Percentiles rank a stretch among this genome's conserved stretches.
Evolutionary conservation across 345 rosid genomes (phyloP).

Genomic region (Populus pruinosa): DNA sequence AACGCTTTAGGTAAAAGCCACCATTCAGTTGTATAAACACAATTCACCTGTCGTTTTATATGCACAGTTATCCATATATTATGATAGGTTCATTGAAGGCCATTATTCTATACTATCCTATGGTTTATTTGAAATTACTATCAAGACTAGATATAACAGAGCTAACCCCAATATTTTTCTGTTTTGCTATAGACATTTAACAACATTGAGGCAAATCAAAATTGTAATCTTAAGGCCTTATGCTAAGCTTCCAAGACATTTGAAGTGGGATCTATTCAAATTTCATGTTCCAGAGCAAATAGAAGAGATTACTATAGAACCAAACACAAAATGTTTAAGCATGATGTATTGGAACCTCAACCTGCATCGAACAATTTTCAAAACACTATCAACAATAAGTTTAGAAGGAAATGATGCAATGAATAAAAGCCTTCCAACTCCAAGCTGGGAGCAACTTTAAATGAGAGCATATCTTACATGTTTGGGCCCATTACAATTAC

Average conservation of each 20-base stretch:
- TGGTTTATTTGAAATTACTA: not conserved
- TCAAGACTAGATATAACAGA: not conserved
- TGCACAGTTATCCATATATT: not conserved
- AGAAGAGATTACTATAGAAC: not conserved
- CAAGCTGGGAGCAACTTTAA: conserved; percentile 7
- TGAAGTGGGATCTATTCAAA: not conserved
- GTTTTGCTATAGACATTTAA: not conserved
- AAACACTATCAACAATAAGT: not conserved
- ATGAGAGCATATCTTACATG: conserved; percentile 53
- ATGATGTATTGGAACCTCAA: not conserved
- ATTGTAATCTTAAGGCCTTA: not conserved
- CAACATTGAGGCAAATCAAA: not conserved
- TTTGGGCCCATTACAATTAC: conserved; percentile 88
- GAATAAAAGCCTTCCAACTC: conserved; percentile 1
- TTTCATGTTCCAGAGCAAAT: not conserved
- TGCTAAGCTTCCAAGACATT: not conserved
- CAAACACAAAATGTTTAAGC: not conserved
- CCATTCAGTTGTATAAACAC: not conserved
- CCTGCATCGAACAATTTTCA: not conserved
- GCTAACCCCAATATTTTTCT: not conserved
- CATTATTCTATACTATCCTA: not conserved
- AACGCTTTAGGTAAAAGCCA: no score
- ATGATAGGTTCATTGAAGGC: not conserved
- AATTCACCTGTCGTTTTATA: not conserved
- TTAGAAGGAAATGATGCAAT: not conserved